phyloP scores from a whole-genome alignment of 768 basidiomycete species.

The Mrakia frigida region DNA sequence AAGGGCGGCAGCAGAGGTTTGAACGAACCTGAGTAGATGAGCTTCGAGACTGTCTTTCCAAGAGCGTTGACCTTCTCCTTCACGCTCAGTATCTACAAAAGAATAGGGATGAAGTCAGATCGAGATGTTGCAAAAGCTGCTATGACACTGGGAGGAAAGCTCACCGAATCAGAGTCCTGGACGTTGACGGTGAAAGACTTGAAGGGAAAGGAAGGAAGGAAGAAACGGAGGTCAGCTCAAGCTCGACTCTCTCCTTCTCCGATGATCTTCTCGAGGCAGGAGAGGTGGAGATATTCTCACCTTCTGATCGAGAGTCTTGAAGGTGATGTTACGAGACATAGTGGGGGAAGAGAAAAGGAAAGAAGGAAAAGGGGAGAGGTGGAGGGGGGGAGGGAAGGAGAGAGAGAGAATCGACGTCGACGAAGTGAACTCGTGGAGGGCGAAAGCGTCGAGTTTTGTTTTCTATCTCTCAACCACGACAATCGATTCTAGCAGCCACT shows the following conservation, averaged over 20 bases:
- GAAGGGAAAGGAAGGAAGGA: not conserved
- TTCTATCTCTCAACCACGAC: too few species aligned
- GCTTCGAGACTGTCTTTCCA: constrained; percentile 66
- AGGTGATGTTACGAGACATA: constrained; percentile 53
- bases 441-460: too few species aligned
- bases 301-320: constrained; percentile 90
- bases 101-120: constrained; percentile 24
- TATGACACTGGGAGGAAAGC: too few species aligned
- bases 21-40: constrained; percentile 81
- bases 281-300: constrained; percentile 31
- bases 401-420: not conserved
- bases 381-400: not conserved
- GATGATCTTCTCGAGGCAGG: not conserved
- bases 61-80: constrained; percentile 78
- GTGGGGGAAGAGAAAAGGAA: not conserved
- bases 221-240: constrained; percentile 1
- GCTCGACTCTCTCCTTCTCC: not conserved
- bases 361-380: not conserved
- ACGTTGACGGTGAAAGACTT: constrained; percentile 81
- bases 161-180: constrained; percentile 62
- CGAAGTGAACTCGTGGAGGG: not conserved
- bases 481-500: too few species aligned
- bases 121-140: too few species aligned
- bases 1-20: not conserved
- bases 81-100: constrained; percentile 54